A percentile compares a stretch with the other conserved stretches of the same genome.
phyloP scores from a whole-genome alignment of 2,329 filamentous ascomycete genomes.

The Dothideomycetes sp. region DNA sequence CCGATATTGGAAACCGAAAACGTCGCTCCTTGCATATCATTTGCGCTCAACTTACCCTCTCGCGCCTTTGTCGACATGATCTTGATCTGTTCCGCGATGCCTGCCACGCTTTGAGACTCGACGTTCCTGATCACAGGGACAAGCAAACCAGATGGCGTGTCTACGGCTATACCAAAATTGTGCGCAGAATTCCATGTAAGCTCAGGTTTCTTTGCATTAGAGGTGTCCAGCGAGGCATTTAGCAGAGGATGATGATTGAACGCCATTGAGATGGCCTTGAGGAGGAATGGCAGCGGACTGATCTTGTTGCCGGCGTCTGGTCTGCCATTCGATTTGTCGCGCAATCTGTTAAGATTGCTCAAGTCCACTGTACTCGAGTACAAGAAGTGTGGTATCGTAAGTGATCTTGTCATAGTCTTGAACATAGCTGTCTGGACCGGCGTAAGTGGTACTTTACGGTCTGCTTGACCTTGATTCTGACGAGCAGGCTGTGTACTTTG shows the following conservation, averaged over 20 bases:
- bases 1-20: conserved; percentile 97
- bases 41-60: conserved; percentile 62
- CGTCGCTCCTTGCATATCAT: conserved; percentile 76
- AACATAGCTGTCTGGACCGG: conserved; percentile 89
- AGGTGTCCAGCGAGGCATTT: conserved; percentile 71
- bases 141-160: conserved; percentile 77
- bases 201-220: conserved; percentile 55
- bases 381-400: conserved; percentile 88
- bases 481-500: conserved; percentile 20
- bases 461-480: conserved; percentile 37
- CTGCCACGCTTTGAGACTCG: conserved; percentile 62
- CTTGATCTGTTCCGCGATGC: conserved; percentile 66
- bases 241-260: conserved; percentile 75
- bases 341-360: conserved; percentile 61
- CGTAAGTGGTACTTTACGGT: conserved; percentile 61
- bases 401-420: conserved; percentile 89
- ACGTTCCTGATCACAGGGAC: conserved; percentile 90
- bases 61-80: conserved; percentile 65
- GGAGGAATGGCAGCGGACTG: conserved; percentile 86
- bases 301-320: conserved; percentile 48
- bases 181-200: conserved; percentile 74
- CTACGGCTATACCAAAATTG: conserved; percentile 94
- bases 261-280: conserved; percentile 87
- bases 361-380: conserved; percentile 88
- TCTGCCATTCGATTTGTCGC: conserved; percentile 62